A percentile compares a stretch with the other conserved stretches of the same genome.
phyloP scores from a whole-genome alignment of 2,329 filamentous ascomycete species.

The Didymella pomorum region DNA sequence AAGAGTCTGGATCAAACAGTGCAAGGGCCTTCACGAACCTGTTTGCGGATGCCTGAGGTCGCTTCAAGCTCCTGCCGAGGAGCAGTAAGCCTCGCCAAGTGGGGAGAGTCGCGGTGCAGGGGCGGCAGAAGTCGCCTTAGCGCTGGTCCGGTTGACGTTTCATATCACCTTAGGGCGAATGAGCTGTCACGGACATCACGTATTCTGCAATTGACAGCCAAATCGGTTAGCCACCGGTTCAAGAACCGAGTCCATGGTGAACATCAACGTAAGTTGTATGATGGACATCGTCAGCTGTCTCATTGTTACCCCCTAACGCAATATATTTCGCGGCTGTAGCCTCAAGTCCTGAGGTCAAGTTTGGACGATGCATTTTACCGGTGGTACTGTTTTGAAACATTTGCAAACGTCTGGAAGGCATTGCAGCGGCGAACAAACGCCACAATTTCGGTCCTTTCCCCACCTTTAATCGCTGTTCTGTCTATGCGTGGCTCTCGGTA shows the following conservation, averaged over 20 bases:
- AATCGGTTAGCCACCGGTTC: background rate
- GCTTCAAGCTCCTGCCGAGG: constrained; percentile 14
- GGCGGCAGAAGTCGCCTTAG: constrained; percentile 8
- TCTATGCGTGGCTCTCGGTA: background rate
- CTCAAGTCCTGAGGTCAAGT: background rate
- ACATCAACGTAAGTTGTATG: background rate
- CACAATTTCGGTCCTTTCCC: constrained; percentile 3
- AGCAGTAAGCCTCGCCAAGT: constrained; percentile 13
- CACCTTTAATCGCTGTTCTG: constrained; percentile 1
- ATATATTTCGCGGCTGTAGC: background rate
- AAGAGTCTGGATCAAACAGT: background rate
- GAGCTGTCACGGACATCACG: background rate
- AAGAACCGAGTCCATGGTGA: background rate
- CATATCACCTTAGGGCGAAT: background rate
- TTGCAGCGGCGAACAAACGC: background rate
- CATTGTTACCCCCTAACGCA: background rate
- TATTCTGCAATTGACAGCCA: background rate
- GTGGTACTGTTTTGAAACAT: constrained; percentile 12
- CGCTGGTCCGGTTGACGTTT: constrained; percentile 1
- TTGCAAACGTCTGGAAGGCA: background rate
- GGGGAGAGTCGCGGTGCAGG: background rate
- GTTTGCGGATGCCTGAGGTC: background rate
- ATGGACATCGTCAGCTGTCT: background rate
- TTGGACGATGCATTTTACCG: constrained; percentile 5
- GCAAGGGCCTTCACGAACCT: background rate